Percentiles rank a stretch among this genome's conserved stretches.
Evolutionary conservation across 495 filamentous ascomycete species (phyloP).

Genomic region (Hypoxylon cercidicola): DNA sequence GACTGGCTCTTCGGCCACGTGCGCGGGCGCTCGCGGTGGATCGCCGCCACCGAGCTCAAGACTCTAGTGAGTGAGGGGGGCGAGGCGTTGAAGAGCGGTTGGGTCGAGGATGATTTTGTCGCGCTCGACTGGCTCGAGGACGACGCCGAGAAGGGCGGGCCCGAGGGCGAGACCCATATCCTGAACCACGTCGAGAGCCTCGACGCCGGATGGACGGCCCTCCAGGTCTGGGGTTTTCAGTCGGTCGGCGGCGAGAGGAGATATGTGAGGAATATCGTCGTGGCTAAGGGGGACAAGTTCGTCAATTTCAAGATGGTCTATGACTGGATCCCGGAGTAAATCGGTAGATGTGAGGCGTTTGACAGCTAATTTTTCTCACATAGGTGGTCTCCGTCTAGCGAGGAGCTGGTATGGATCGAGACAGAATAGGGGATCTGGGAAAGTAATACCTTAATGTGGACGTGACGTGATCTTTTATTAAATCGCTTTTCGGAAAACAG

Average conservation of each 20-base stretch:
- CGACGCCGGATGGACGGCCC: constrained; percentile 66
- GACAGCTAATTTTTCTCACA: too few relatives aligned
- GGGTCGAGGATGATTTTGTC: constrained; percentile 57
- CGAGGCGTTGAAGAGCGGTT: constrained; percentile 4
- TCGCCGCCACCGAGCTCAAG: constrained; percentile 47
- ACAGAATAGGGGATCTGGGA: not conserved
- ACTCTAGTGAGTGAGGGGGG: constrained; percentile 36
- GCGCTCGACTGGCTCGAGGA: constrained; percentile 63
- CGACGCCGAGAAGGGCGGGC: constrained; percentile 59
- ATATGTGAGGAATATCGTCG: constrained; percentile 73
- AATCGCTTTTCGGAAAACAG: not conserved
- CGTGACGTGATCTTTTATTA: not conserved
- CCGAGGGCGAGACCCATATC: constrained; percentile 59
- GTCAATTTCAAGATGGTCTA: constrained; percentile 79
- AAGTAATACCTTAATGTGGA: not conserved
- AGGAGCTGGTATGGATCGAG: not conserved
- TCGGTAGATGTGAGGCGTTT: not conserved
- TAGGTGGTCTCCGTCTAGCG: not conserved
- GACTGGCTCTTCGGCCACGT: constrained; percentile 87
- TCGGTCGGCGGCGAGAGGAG: constrained; percentile 65
- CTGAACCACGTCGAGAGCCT: constrained; percentile 65
- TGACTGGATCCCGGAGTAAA: constrained; percentile 57
- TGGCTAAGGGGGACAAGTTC: constrained; percentile 70
- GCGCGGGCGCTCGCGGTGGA: constrained; percentile 67
- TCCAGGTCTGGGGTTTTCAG: constrained; percentile 68